Conservation (phyloP, 805 yeast species). For the Yamadazyma insecticola region DNA sequence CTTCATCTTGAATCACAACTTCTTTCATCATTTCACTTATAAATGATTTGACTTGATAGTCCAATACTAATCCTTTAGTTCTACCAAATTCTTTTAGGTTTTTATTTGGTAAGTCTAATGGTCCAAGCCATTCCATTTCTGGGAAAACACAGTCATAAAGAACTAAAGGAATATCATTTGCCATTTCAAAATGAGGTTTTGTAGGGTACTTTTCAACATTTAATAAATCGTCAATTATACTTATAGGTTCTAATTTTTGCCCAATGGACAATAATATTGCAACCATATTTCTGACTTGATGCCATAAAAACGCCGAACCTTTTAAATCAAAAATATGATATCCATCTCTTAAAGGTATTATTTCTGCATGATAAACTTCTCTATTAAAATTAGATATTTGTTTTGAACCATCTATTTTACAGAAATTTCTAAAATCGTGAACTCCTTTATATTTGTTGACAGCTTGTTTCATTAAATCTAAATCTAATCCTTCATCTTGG, state of each 20-base stretch:
- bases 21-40: slow-evolving; percentile 48
- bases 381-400: slow-evolving; percentile 81
- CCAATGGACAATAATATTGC: slow-evolving; percentile 80
- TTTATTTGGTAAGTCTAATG: slow-evolving; percentile 31
- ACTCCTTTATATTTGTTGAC: slow-evolving; percentile 61
- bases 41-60: slow-evolving; percentile 52
- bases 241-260: slow-evolving; percentile 63
- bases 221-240: slow-evolving; percentile 53
- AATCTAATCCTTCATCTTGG: slow-evolving; percentile 49
- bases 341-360: slow-evolving; percentile 38
- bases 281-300: slow-evolving; percentile 95
- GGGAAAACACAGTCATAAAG: slow-evolving; percentile 80
- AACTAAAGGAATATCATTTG: slow-evolving; percentile 82
- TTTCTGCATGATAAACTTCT: slow-evolving; percentile 50
- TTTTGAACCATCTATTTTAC: slow-evolving; percentile 91
- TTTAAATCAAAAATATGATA: slow-evolving; percentile 68
- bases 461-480: slow-evolving; percentile 65
- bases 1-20: slow-evolving; percentile 18
- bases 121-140: slow-evolving; percentile 61
- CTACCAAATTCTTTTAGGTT: slow-evolving; percentile 37
- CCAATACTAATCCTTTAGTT: slow-evolving; percentile 50
- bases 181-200: slow-evolving; percentile 84
- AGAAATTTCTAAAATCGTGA: slow-evolving; percentile 91
- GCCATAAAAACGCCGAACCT: slow-evolving; percentile 95
- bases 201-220: slow-evolving; percentile 53